Conservation (phyloP, 768 basidiomycete species). For the Flagelloscypha sp. region DNA sequence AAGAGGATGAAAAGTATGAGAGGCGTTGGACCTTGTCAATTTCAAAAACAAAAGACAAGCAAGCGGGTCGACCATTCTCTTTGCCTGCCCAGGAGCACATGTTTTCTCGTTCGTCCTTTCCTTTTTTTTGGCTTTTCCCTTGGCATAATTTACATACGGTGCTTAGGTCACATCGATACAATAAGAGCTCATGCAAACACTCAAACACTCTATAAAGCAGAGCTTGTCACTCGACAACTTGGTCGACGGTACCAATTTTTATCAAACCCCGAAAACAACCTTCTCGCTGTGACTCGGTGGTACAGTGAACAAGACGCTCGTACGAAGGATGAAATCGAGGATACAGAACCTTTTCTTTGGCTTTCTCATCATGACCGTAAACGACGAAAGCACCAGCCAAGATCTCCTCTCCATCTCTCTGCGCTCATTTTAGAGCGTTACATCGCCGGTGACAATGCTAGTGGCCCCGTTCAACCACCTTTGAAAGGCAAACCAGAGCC, state of each 20-base stretch:
- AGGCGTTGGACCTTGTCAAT: constrained; percentile 54
- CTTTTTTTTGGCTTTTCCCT: not conserved
- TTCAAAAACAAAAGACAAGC: constrained; percentile 52
- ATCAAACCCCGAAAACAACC: constrained; percentile 27
- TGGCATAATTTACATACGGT: no score
- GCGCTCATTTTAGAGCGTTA: constrained; percentile 67
- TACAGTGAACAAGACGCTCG: constrained; percentile 39
- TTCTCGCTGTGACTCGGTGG: constrained; percentile 52
- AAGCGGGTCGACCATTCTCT: constrained; percentile 32
- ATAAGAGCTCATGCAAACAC: constrained; percentile 43
- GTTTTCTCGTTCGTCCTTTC: constrained; percentile 40
- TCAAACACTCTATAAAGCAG: constrained; percentile 54
- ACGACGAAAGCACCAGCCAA: constrained; percentile 20
- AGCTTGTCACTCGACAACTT: constrained; percentile 58
- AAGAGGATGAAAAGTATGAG: constrained; percentile 50
- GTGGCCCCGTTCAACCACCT: constrained; percentile 41
- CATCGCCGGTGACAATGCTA: no score
- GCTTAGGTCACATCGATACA: constrained; percentile 28
- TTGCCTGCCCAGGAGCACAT: constrained; percentile 42
- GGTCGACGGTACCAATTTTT: constrained; percentile 56
- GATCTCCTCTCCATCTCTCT: constrained; percentile 55
- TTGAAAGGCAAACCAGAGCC: constrained; percentile 4
- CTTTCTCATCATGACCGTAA: constrained; percentile 55
- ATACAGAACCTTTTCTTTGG: constrained; percentile 68
- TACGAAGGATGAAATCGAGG: constrained; percentile 47